phyloP scores from a whole-genome alignment of 2,329 filamentous ascomycete species.

The Claviceps sp. region DNA sequence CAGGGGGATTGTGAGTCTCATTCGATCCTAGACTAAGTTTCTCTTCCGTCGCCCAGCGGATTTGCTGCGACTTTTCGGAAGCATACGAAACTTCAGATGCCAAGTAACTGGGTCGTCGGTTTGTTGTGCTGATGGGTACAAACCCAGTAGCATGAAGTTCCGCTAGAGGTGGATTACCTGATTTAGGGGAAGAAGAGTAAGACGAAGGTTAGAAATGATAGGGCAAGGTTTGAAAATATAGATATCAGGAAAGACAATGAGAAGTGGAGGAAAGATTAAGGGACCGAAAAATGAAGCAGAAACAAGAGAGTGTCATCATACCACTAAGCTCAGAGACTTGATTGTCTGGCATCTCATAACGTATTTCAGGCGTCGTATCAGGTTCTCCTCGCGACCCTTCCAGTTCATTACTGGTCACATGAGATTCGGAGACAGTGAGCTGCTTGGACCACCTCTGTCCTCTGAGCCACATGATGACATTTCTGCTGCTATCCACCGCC shows the following conservation, averaged over 20 bases:
- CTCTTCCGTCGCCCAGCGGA: neutral
- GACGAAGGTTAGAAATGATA: neutral
- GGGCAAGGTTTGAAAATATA: neutral
- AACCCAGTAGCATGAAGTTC: conserved; percentile 31
- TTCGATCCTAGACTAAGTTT: neutral
- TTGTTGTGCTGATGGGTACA: conserved; percentile 1
- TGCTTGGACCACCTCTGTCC: conserved; percentile 30
- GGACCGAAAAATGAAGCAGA: neutral
- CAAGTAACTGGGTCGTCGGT: neutral
- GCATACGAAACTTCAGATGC: neutral
- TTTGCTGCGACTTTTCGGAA: neutral
- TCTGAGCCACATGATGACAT: conserved; percentile 39
- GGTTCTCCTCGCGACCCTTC: neutral
- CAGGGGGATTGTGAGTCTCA: neutral
- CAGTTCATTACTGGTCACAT: neutral
- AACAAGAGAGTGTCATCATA: conserved; percentile 12
- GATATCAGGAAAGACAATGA: neutral
- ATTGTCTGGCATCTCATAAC: conserved; percentile 29
- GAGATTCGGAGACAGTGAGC: conserved; percentile 1
- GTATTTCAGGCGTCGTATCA: neutral
- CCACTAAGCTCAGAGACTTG: conserved; percentile 34
- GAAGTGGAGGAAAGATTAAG: neutral
- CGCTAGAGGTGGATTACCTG: conserved; percentile 28
- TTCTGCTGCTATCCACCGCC: conserved; percentile 32
- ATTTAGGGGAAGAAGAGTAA: neutral